A percentile compares a stretch with the other conserved stretches of the same genome.
These are phyloP conservation scores for Acanthamoeba culbertsoni DNA, from an alignment of 208 protist species.

Conservation along the genomic window DNA sequence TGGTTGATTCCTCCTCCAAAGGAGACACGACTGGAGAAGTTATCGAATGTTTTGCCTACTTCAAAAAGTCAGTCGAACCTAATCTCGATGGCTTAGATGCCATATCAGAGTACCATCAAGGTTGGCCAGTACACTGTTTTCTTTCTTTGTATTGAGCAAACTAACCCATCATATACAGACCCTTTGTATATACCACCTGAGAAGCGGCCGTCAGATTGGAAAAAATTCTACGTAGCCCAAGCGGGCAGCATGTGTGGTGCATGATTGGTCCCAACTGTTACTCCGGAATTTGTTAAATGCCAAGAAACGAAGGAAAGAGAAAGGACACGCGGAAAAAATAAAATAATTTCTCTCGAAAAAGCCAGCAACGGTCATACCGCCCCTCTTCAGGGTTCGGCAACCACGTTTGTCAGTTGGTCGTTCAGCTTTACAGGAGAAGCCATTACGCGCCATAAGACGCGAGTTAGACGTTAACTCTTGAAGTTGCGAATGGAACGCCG, in stretches of 20 bases:
- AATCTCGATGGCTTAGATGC: not conserved
- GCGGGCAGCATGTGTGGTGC: not conserved
- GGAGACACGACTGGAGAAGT: not conserved
- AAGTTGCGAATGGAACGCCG: too few relatives aligned
- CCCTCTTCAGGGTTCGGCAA: too few relatives aligned
- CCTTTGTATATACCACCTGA: not conserved
- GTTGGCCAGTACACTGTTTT: not conserved
- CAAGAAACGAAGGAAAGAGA: too few relatives aligned
- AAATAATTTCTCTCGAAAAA: too few relatives aligned
- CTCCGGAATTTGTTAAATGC: too few relatives aligned
- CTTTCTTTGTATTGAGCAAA: not conserved
- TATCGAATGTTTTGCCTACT: conserved; percentile 9
- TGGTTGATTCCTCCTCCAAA: not conserved
- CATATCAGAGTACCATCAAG: not conserved
- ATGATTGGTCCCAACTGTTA: not conserved
- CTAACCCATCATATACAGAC: not conserved
- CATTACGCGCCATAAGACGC: too few relatives aligned
- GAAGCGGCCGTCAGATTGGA: conserved; percentile 8
- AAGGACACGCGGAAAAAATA: too few relatives aligned
- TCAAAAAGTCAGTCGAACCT: not conserved
- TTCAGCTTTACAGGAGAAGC: too few relatives aligned
- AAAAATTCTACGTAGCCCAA: not conserved
- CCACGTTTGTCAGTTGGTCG: too few relatives aligned
- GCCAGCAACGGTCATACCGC: too few relatives aligned
- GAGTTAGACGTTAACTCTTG: too few relatives aligned